These are phyloP conservation scores for Paecilomyces sp. DNA, from an alignment of 2,329 filamentous ascomycete genomes.

Conservation along the genomic window DNA sequence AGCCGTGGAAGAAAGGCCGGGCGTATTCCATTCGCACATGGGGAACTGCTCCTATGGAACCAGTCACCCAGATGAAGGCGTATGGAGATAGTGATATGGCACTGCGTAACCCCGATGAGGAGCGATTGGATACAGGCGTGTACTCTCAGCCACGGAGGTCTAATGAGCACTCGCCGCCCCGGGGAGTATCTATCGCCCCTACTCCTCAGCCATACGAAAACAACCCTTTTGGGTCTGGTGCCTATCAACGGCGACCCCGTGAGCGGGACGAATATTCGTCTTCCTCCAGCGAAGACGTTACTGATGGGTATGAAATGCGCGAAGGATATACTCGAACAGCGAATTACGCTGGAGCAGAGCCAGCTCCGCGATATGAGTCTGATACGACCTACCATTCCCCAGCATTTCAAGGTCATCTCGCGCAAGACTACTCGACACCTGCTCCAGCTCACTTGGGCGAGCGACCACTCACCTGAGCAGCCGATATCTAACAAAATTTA, in stretches of 20 bases:
- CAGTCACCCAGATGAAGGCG: conserved; percentile 3
- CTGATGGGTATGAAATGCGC: conserved; percentile 31
- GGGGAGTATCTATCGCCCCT: not conserved
- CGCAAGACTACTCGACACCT: not conserved
- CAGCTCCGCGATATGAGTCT: conserved; percentile 15
- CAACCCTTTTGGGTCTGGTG: conserved; percentile 6
- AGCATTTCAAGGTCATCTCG: conserved; percentile 1
- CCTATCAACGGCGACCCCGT: conserved; percentile 20
- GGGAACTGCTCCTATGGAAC: conserved; percentile 40
- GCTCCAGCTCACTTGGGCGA: not conserved
- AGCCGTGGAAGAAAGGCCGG: conserved; percentile 52
- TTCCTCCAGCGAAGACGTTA: conserved; percentile 28
- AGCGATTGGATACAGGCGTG: conserved; percentile 11
- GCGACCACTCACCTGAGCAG: not conserved
- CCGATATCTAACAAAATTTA: not conserved
- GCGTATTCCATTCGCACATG: conserved; percentile 53
- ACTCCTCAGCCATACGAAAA: conserved; percentile 13
- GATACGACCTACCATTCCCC: conserved; percentile 20
- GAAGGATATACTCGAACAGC: conserved; percentile 12
- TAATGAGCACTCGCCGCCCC: not conserved
- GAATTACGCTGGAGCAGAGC: not conserved
- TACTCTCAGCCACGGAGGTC: conserved; percentile 3
- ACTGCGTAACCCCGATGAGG: conserved; percentile 25
- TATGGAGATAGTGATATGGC: conserved; percentile 15
- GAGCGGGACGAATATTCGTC: conserved; percentile 26